Conservation (phyloP, 164 flowering plant species). For the Vitis riparia region DNA sequence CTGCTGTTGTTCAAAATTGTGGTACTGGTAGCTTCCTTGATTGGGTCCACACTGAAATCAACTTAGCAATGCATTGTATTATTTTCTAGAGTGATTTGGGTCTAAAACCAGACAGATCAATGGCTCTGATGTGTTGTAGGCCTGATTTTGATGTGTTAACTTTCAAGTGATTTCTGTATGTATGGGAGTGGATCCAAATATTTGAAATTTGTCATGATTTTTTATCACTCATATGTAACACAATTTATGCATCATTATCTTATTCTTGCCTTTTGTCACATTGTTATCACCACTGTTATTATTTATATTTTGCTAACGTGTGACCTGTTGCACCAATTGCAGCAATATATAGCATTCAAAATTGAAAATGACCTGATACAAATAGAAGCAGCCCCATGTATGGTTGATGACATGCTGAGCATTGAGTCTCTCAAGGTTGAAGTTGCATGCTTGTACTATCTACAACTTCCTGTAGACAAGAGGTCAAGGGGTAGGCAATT, state of each 20-base stretch:
- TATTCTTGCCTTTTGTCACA: background rate
- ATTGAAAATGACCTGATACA: slow-evolving; percentile 55
- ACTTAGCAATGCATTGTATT: background rate
- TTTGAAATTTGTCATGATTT: background rate
- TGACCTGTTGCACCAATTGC: slow-evolving; percentile 25
- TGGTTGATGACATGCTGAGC: slow-evolving; percentile 34
- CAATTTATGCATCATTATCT: background rate
- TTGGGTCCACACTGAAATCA: too few species aligned
- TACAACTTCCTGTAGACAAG: slow-evolving; percentile 66
- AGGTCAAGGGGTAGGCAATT: slow-evolving; percentile 62
- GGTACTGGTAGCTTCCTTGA: background rate
- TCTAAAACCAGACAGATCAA: background rate
- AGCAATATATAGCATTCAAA: slow-evolving; percentile 51
- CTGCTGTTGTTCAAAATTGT: background rate
- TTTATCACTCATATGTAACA: background rate
- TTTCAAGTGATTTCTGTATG: background rate
- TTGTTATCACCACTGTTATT: background rate
- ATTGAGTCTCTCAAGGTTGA: slow-evolving; percentile 67
- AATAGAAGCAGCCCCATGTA: slow-evolving; percentile 35
- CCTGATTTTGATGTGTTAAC: background rate
- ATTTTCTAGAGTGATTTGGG: background rate
- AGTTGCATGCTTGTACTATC: slow-evolving; percentile 74
- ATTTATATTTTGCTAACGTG: slow-evolving; percentile 7
- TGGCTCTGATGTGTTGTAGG: background rate
- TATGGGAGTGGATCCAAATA: background rate